Conservation (phyloP, 805 yeast species). For the Metschnikowia henanensis region DNA sequence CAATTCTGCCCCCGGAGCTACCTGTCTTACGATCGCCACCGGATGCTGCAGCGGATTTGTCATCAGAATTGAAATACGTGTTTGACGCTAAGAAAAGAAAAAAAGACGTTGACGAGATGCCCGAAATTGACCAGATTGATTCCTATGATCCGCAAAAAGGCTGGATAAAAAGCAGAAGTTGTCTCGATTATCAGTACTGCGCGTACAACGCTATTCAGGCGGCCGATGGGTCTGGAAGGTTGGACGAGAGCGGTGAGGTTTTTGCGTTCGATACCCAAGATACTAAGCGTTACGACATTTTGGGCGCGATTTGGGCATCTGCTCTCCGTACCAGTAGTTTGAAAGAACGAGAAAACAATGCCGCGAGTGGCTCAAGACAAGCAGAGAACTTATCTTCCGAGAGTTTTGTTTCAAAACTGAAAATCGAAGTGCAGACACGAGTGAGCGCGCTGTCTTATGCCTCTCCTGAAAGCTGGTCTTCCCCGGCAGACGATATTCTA, state of each 20-base stretch:
- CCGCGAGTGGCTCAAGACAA: neutral
- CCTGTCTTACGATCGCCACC: constrained; percentile 28
- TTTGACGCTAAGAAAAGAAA: constrained; percentile 23
- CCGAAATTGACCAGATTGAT: constrained; percentile 19
- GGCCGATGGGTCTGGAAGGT: constrained; percentile 15
- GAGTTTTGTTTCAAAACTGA: neutral
- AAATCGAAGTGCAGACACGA: neutral
- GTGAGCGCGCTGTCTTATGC: neutral
- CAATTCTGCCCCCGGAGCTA: constrained; percentile 40
- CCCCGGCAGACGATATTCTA: neutral
- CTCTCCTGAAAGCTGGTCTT: neutral
- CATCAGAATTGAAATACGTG: constrained; percentile 19
- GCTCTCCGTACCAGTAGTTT: constrained; percentile 14
- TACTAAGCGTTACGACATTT: constrained; percentile 24
- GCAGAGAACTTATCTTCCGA: neutral
- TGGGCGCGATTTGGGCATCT: constrained; percentile 39
- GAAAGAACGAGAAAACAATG: neutral
- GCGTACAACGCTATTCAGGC: constrained; percentile 34
- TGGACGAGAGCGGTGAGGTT: constrained; percentile 24
- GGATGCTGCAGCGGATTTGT: constrained; percentile 23
- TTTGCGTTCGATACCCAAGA: constrained; percentile 23
- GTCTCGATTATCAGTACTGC: constrained; percentile 40
- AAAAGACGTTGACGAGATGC: constrained; percentile 35
- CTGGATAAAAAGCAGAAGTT: constrained; percentile 38
- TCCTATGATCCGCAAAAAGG: constrained; percentile 41